A percentile compares a stretch with the other conserved stretches of the same genome.
Conservation (phyloP, 306 rosid genomes). For the Psophocarpus tetragonolobus region DNA sequence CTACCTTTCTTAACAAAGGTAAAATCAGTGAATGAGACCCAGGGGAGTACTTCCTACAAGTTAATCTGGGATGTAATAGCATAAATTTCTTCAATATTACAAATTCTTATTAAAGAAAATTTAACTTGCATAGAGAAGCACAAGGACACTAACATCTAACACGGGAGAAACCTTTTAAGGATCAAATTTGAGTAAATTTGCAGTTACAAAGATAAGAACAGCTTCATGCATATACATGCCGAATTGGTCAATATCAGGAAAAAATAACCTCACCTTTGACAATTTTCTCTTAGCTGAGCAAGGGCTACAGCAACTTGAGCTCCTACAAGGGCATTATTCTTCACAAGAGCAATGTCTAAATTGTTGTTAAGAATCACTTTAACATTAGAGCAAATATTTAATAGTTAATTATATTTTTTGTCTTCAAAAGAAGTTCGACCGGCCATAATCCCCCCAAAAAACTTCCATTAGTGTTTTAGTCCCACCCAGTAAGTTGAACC, state of each 20-base stretch:
- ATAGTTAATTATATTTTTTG: too few species aligned
- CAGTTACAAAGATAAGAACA: neutral
- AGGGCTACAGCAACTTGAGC: constrained; percentile 78
- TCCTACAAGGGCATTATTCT: constrained; percentile 86
- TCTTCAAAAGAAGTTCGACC: too few species aligned
- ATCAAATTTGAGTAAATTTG: constrained; percentile 2
- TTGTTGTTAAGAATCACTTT: constrained; percentile 45
- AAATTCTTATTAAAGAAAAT: neutral
- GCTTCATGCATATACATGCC: neutral
- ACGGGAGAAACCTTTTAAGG: neutral
- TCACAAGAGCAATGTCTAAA: constrained; percentile 92
- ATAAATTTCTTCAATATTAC: neutral
- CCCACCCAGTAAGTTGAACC: too few species aligned
- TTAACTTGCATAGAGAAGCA: neutral
- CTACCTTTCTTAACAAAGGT: too few species aligned
- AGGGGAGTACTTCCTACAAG: neutral
- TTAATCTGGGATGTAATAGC: neutral
- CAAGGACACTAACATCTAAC: neutral
- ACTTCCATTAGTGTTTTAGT: too few species aligned
- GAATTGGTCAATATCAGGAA: constrained; percentile 1
- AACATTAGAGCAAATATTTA: constrained; percentile 17
- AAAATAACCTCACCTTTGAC: constrained; percentile 36
- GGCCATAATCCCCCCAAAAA: too few species aligned
- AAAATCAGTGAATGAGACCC: too few species aligned
- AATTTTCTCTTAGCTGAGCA: constrained; percentile 47